These are phyloP conservation scores for Lasiosphaeria hispida DNA, from an alignment of 495 filamentous ascomycete genomes.

Conservation along the genomic window DNA sequence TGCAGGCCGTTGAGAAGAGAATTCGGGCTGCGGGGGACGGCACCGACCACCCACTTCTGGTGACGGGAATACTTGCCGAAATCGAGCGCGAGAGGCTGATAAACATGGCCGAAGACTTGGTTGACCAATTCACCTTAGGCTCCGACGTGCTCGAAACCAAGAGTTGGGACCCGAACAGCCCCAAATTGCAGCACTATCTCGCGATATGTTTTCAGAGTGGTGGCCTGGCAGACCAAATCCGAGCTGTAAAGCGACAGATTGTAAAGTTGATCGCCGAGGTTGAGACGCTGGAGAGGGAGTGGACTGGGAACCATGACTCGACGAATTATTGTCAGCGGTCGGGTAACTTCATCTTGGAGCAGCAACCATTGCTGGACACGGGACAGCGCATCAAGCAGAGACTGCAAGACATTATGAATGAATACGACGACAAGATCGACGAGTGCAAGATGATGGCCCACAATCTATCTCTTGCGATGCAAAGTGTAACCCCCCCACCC, in stretches of 20 bases:
- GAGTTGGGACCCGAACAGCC: constrained; percentile 6
- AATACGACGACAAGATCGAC: constrained; percentile 20
- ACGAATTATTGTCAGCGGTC: too few relatives aligned
- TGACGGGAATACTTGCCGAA: constrained; percentile 3
- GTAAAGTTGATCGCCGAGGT: neutral
- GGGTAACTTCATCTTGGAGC: too few relatives aligned
- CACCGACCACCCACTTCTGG: neutral
- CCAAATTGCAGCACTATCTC: constrained; percentile 6
- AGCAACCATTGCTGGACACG: neutral
- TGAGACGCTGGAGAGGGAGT: neutral
- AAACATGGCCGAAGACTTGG: constrained; percentile 4
- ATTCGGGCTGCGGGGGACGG: neutral
- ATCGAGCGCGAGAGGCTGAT: constrained; percentile 11
- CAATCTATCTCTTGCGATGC: constrained; percentile 14
- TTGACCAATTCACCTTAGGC: constrained; percentile 10
- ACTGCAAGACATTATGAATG: constrained; percentile 4
- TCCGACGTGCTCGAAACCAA: constrained; percentile 8
- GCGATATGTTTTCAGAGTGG: constrained; percentile 7
- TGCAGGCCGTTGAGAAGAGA: neutral
- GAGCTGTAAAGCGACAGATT: constrained; percentile 10
- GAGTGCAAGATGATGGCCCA: constrained; percentile 16
- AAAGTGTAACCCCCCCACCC: neutral
- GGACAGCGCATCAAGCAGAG: neutral
- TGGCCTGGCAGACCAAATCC: constrained; percentile 9
- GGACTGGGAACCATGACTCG: too few relatives aligned